Percentiles rank a stretch among this genome's conserved stretches.
phyloP scores from a whole-genome alignment of 768 basidiomycete species.

The Tylopilus felleus region DNA sequence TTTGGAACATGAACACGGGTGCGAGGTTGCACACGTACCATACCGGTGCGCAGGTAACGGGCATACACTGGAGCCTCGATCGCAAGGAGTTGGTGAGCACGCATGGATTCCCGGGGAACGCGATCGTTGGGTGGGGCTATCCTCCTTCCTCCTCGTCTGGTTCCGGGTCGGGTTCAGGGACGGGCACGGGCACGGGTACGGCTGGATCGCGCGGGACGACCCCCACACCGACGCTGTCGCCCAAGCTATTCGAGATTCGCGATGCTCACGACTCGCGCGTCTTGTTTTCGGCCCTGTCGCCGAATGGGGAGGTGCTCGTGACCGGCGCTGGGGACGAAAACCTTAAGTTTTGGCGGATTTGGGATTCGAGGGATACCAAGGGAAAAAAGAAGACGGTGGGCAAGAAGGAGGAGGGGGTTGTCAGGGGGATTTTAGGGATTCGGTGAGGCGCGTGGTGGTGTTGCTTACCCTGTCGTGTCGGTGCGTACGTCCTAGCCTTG shows the following conservation, averaged over 20 bases:
- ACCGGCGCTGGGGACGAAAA: slow-evolving; percentile 96
- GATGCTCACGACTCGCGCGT: slow-evolving; percentile 94
- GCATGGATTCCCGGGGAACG: slow-evolving; percentile 91
- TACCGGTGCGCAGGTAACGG: slow-evolving; percentile 90
- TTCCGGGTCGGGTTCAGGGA: slow-evolving; percentile 62
- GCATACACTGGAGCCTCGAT: slow-evolving; percentile 82
- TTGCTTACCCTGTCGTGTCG: no score
- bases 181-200: slow-evolving; percentile 21
- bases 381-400: slow-evolving; percentile 27
- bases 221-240: slow-evolving; percentile 16
- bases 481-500: no score
- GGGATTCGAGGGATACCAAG: slow-evolving; percentile 55
- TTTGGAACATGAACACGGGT: slow-evolving; percentile 92
- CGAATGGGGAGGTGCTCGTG: slow-evolving; percentile 86
- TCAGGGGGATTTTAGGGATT: slow-evolving; percentile 35
- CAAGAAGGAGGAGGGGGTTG: slow-evolving; percentile 34
- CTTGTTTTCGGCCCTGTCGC: slow-evolving; percentile 79
- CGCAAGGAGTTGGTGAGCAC: slow-evolving; percentile 89
- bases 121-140: slow-evolving; percentile 79
- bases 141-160: slow-evolving; percentile 40
- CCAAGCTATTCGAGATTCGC: slow-evolving; percentile 53
- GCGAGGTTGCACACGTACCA: slow-evolving; percentile 84
- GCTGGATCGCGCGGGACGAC: slow-evolving; percentile 15
- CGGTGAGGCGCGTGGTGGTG: slow-evolving; percentile 23
- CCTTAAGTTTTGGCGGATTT: slow-evolving; percentile 92